Conservation (phyloP, 306 rosid genomes). For the Medicago truncatula region MtrunA17r5.0-ANR NC_053047.1:3224001-3224500, state of each 20-base stretch:
- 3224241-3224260: conserved; percentile 85
- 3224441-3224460: too few relatives aligned
- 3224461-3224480: too few relatives aligned
- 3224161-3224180: conserved; percentile 91
- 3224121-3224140: conserved; percentile 93
- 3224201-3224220: conserved; percentile 75
- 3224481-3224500: too few relatives aligned
- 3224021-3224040: too few relatives aligned
- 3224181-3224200: conserved; percentile 84
- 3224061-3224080: conserved; percentile 88
- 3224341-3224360: too few relatives aligned
- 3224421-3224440: too few relatives aligned
- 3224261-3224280: conserved; percentile 73
- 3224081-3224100: conserved; percentile 79
- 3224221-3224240: conserved; percentile 81
- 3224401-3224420: too few relatives aligned
- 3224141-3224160: conserved; percentile 81
- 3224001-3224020: too few relatives aligned
- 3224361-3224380: too few relatives aligned
- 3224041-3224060: conserved; percentile 69
- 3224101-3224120: conserved; percentile 85
- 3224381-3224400: too few relatives aligned
- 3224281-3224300: conserved; percentile 73
- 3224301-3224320: too few relatives aligned
- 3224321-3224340: too few relatives aligned